These are phyloP conservation scores for Syzygium grande DNA, from an alignment of 345 rosid species.

Conservation along the genomic window DNA sequence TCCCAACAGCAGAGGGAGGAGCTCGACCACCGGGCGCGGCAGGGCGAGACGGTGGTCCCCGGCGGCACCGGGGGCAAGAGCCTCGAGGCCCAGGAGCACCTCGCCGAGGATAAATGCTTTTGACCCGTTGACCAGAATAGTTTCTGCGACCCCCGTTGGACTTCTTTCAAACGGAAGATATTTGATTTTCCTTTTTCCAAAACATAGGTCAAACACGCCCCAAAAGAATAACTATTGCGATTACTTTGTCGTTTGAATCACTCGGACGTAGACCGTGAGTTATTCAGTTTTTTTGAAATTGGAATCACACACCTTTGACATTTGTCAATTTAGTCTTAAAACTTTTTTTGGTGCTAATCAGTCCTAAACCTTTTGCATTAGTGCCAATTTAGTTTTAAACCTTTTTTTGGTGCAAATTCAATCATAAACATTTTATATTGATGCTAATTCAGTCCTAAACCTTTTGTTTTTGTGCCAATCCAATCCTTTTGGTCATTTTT, in stretches of 20 bases:
- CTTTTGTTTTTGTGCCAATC: no score
- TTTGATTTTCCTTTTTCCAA: neutral
- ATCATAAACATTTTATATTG: no score
- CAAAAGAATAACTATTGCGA: neutral
- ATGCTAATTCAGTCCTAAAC: no score
- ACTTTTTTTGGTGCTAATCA: no score
- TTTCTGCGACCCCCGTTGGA: neutral
- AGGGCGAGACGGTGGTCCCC: slow-evolving; percentile 70
- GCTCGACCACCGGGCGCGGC: slow-evolving; percentile 61
- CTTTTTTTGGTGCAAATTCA: no score
- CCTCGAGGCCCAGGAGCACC: slow-evolving; percentile 85
- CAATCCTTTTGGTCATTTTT: no score
- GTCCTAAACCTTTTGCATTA: no score
- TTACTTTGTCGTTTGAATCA: no score
- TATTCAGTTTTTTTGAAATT: no score
- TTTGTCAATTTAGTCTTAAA: no score
- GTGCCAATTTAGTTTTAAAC: no score
- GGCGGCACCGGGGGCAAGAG: slow-evolving; percentile 90
- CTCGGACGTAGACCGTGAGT: neutral
- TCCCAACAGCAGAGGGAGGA: slow-evolving; percentile 42
- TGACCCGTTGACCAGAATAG: neutral
- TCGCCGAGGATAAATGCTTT: slow-evolving; percentile 53
- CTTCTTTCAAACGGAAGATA: neutral
- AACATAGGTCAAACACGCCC: neutral
- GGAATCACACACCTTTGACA: no score